Conservation (phyloP, 345 rosid species). For the Pseudoturritis turrita region DNA sequence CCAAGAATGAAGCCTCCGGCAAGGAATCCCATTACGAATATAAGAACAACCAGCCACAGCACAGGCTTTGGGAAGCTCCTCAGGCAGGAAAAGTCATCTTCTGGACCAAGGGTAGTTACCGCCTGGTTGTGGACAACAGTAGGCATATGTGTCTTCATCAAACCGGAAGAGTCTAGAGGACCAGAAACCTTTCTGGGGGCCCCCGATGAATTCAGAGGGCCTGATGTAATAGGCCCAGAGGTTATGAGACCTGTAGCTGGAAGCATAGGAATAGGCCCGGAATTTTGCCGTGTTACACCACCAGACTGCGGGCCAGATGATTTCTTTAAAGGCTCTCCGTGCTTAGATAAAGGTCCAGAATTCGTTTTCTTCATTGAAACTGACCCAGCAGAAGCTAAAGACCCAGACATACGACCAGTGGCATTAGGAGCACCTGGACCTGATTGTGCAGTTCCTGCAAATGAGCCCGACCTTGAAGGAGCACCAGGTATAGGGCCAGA, state of each 20-base stretch:
- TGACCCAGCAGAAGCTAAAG: slow-evolving; percentile 61
- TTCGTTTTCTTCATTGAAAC: slow-evolving; percentile 85
- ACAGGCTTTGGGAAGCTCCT: slow-evolving; percentile 91
- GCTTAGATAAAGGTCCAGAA: slow-evolving; percentile 91
- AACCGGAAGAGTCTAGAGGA: slow-evolving; percentile 80
- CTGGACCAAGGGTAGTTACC: slow-evolving; percentile 72
- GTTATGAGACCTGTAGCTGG: slow-evolving; percentile 97
- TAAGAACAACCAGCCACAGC: slow-evolving; percentile 77
- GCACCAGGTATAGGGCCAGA: slow-evolving; percentile 86
- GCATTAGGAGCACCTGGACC: slow-evolving; percentile 72
- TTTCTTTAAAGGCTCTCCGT: slow-evolving; percentile 95
- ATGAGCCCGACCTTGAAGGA: slow-evolving; percentile 89
- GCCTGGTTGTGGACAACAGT: slow-evolving; percentile 82
- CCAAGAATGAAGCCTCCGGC: slow-evolving; percentile 99
- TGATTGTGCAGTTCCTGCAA: slow-evolving; percentile 86
- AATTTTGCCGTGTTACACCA: slow-evolving; percentile 84
- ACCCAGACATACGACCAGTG: slow-evolving; percentile 72
- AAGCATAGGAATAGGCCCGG: slow-evolving; percentile 85
- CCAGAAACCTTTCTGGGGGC: slow-evolving; percentile 96
- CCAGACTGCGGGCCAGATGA: slow-evolving; percentile 98
- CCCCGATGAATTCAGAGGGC: slow-evolving; percentile 85
- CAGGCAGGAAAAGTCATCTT: slow-evolving; percentile 73
- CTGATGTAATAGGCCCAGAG: slow-evolving; percentile 94
- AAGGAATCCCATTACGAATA: slow-evolving; percentile 94
- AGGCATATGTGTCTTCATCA: slow-evolving; percentile 60